Conservation (phyloP, 169 alveolate species). For the Neospora caninum region DNA sequence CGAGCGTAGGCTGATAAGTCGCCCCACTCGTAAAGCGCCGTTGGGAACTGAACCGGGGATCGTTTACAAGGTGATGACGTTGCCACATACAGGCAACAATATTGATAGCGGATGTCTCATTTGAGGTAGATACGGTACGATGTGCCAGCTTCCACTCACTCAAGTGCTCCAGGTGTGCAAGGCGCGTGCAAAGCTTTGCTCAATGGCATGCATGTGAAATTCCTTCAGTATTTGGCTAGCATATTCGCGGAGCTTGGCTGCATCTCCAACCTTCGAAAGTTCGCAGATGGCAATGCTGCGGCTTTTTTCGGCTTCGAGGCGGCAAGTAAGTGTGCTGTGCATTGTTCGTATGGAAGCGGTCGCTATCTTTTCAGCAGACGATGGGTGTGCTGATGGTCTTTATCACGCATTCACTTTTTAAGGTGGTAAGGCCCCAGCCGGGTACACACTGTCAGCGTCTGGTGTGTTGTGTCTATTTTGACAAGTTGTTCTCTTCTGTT, state of each 20-base stretch:
- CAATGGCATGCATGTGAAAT: not conserved
- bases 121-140: too few species aligned
- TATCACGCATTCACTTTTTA: too few species aligned
- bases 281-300: conserved; percentile 62
- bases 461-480: not conserved
- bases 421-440: too few species aligned
- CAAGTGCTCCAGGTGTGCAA: not conserved
- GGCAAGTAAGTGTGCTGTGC: conserved; percentile 16
- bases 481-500: not conserved
- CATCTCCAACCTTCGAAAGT: conserved; percentile 59
- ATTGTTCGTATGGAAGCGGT: not conserved
- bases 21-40: not conserved
- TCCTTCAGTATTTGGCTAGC: conserved; percentile 64
- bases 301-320: conserved; percentile 55
- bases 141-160: too few species aligned
- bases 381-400: too few species aligned
- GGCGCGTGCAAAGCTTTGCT: not conserved
- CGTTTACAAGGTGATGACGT: too few species aligned
- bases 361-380: not conserved
- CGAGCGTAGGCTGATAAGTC: not conserved
- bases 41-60: too few species aligned
- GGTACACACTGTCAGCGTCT: too few species aligned
- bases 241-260: conserved; percentile 57
- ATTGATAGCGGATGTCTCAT: too few species aligned
- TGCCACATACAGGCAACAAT: too few species aligned